Evolutionary conservation across 1,139 yeast species (phyloP).

Genomic region (Hanseniaspora sp.): DNA sequence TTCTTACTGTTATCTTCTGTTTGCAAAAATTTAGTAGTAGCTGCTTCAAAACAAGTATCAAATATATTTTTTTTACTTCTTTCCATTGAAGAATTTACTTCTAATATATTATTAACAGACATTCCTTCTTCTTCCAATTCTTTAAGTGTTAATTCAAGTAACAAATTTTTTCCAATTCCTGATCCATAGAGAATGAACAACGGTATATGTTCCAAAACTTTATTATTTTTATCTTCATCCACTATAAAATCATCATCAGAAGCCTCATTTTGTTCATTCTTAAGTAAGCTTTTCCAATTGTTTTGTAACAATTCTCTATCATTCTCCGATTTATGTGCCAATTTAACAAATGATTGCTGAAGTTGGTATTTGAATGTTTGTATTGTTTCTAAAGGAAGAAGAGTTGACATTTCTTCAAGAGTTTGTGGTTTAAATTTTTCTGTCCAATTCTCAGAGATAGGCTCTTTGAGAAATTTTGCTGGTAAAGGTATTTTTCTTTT

Average conservation of each 20-base stretch:
- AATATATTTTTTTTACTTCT: conserved; percentile 64
- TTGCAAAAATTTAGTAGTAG: conserved; percentile 76
- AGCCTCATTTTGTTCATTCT: conserved; percentile 35
- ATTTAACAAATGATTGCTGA: conserved; percentile 2
- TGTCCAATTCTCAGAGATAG: conserved; percentile 3
- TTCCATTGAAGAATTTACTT: conserved; percentile 61
- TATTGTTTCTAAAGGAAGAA: conserved; percentile 6
- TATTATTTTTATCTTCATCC: conserved; percentile 24
- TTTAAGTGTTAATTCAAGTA: conserved; percentile 58
- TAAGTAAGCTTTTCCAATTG: conserved; percentile 27
- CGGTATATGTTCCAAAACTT: conserved; percentile 41
- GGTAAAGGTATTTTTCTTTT: background rate
- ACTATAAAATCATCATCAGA: conserved; percentile 32
- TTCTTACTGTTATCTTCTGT: conserved; percentile 25
- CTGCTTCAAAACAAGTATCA: conserved; percentile 59
- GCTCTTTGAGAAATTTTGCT: background rate
- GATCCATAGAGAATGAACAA: conserved; percentile 58
- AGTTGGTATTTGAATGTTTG: conserved; percentile 10
- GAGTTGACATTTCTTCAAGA: conserved; percentile 1
- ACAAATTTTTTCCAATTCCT: conserved; percentile 72
- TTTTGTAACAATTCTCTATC: conserved; percentile 32
- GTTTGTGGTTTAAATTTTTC: conserved; percentile 3
- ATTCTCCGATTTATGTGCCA: conserved; percentile 22
- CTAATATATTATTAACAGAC: conserved; percentile 45
- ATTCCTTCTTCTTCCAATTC: conserved; percentile 33